phyloP scores from a whole-genome alignment of 768 basidiomycete species.

The Boletus bicolor region DNA sequence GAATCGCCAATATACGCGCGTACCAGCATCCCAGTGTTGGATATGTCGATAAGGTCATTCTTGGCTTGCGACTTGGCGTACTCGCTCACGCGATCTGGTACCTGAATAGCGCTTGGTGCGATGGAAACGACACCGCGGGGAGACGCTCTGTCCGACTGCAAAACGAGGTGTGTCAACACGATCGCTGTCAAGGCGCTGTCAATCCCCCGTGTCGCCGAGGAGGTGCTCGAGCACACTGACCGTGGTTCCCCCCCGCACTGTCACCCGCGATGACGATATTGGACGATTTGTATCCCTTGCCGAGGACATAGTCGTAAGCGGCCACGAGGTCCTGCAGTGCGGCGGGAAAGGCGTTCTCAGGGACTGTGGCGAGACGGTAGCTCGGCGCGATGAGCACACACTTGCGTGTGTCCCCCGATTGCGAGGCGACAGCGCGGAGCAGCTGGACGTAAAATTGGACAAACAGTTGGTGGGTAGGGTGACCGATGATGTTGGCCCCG shows the following conservation, averaged over 20 bases:
- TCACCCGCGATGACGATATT: slow-evolving; percentile 24
- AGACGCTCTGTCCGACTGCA: slow-evolving; percentile 50
- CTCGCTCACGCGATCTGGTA: background rate
- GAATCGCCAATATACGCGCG: slow-evolving; percentile 12
- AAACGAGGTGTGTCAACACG: slow-evolving; percentile 32
- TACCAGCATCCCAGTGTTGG: background rate
- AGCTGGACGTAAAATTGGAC: slow-evolving; percentile 3
- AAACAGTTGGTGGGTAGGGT: slow-evolving; percentile 11
- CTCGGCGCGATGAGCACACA: slow-evolving; percentile 20
- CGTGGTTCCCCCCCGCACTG: slow-evolving; percentile 26
- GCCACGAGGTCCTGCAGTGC: slow-evolving; percentile 9
- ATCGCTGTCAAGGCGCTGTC: slow-evolving; percentile 12
- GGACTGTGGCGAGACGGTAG: slow-evolving; percentile 25
- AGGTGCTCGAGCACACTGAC: slow-evolving; percentile 5
- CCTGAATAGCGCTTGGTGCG: slow-evolving; percentile 36
- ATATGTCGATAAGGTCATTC: background rate
- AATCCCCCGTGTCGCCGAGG: background rate
- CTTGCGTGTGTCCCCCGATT: background rate
- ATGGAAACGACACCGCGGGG: slow-evolving; percentile 56
- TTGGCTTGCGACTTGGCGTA: background rate
- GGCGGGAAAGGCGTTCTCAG: slow-evolving; percentile 23
- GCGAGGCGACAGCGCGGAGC: slow-evolving; percentile 3
- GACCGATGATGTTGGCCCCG: slow-evolving; percentile 17
- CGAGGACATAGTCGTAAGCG: slow-evolving; percentile 26
- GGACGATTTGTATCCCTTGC: slow-evolving; percentile 19